Evolutionary conservation across 2,329 filamentous ascomycete species (phyloP).

Genomic region (Botrytis porri): DNA sequence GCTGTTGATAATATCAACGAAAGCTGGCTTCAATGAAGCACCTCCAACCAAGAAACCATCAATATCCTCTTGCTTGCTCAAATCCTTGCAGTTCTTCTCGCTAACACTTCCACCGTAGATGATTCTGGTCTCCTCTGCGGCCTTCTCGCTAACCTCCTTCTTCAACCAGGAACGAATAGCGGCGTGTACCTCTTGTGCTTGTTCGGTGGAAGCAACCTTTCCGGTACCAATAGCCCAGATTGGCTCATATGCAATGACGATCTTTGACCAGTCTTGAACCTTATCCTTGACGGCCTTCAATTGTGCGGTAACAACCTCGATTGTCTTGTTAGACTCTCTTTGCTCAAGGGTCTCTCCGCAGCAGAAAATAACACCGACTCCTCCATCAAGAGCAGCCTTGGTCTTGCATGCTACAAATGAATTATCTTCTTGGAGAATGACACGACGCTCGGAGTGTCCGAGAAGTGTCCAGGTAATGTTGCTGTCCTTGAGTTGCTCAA

Average conservation of each 20-base stretch:
- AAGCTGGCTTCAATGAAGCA: conserved; percentile 94
- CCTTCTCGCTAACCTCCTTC: conserved; percentile 69
- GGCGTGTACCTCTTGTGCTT: conserved; percentile 91
- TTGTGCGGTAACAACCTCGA: conserved; percentile 81
- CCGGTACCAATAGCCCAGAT: conserved; percentile 97
- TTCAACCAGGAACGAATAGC: conserved; percentile 88
- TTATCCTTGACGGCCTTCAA: conserved; percentile 77
- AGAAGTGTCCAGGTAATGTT: conserved; percentile 87
- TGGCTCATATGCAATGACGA: conserved; percentile 97
- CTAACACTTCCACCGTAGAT: conserved; percentile 95
- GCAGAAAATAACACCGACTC: conserved; percentile 91
- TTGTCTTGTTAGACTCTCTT: conserved; percentile 80
- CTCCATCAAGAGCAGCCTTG: conserved; percentile 84
- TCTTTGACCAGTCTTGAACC: conserved; percentile 83
- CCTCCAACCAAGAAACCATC: conserved; percentile 97
- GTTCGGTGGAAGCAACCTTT: conserved; percentile 83
- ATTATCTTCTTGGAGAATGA: conserved; percentile 83
- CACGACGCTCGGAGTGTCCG: conserved; percentile 92
- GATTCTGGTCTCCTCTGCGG: conserved; percentile 83
- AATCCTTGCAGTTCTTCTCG: conserved; percentile 96
- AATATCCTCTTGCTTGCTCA: conserved; percentile 90
- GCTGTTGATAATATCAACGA: conserved; percentile 69
- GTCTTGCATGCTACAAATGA: conserved; percentile 88
- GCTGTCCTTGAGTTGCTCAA: conserved; percentile 84
- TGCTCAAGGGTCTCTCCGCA: conserved; percentile 94